Conservation (phyloP, 352 stramenopile genomes). For the Hyaloperonospora arabidopsidis region DNA sequence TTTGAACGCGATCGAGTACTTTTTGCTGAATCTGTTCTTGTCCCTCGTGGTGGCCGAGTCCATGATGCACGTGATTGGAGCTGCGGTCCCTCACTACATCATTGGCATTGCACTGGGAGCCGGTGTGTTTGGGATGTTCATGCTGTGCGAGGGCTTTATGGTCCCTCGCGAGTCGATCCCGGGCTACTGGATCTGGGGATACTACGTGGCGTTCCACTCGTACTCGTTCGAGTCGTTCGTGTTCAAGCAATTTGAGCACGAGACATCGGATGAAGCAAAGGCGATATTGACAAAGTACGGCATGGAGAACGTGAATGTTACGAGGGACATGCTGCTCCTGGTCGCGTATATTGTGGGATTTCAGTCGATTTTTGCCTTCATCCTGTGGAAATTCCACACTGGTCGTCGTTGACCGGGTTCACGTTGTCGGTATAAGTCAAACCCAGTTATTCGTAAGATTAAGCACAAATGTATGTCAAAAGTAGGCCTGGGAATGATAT, state of each 20-base stretch:
- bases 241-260: constrained; percentile 54
- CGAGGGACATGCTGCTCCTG: constrained; percentile 37
- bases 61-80: constrained; percentile 69
- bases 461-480: too few species aligned
- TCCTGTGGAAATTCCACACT: constrained; percentile 19
- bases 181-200: constrained; percentile 67
- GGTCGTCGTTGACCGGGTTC: constrained; percentile 3
- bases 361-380: constrained; percentile 28
- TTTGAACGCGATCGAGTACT: constrained; percentile 52
- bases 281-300: constrained; percentile 22
- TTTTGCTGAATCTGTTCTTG: constrained; percentile 61
- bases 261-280: constrained; percentile 15
- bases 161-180: constrained; percentile 49
- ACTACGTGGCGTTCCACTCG: constrained; percentile 80
- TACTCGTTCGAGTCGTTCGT: constrained; percentile 79
- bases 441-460: not conserved
- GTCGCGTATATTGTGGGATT: constrained; percentile 28
- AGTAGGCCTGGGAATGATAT: too few species aligned
- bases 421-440: not conserved
- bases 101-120: constrained; percentile 69
- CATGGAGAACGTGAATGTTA: constrained; percentile 43
- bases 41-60: constrained; percentile 69
- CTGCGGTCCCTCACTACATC: constrained; percentile 69
- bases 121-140: constrained; percentile 74
- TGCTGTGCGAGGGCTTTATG: constrained; percentile 78